These are phyloP conservation scores for Russula vinacea DNA, from an alignment of 768 basidiomycete genomes.

Conservation along the genomic window DNA sequence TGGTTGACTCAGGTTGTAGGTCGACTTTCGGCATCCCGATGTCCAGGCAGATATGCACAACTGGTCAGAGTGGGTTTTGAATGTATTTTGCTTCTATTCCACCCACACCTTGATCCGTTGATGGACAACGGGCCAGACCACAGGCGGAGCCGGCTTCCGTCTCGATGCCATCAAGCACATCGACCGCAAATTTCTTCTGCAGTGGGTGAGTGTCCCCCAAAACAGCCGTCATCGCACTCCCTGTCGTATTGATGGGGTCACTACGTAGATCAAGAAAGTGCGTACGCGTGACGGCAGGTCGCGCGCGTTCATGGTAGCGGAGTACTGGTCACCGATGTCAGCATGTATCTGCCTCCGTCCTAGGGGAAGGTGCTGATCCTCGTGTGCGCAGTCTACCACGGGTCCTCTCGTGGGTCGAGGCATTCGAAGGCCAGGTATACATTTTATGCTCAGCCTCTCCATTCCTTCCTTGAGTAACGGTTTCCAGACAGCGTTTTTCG, in stretches of 20 bases:
- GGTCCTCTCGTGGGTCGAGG: slow-evolving; percentile 56
- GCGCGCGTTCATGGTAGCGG: slow-evolving; percentile 66
- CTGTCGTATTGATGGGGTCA: slow-evolving; percentile 5
- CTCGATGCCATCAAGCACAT: slow-evolving; percentile 93
- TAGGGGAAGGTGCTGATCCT: slow-evolving; percentile 12
- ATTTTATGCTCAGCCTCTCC: background rate
- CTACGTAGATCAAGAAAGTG: slow-evolving; percentile 49
- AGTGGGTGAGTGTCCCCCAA: slow-evolving; percentile 53
- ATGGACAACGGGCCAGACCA: slow-evolving; percentile 46
- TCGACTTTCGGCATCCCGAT: slow-evolving; percentile 79
- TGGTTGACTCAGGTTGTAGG: slow-evolving; percentile 43
- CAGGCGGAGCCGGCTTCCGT: slow-evolving; percentile 70
- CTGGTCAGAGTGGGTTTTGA: slow-evolving; percentile 80
- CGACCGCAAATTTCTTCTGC: slow-evolving; percentile 62
- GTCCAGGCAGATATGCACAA: slow-evolving; percentile 68
- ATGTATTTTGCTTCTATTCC: slow-evolving; percentile 36
- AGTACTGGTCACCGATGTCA: slow-evolving; percentile 79
- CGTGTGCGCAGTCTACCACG: slow-evolving; percentile 42
- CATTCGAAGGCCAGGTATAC: slow-evolving; percentile 62
- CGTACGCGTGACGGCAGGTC: slow-evolving; percentile 46
- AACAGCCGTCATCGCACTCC: background rate
- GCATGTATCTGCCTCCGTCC: slow-evolving; percentile 28
- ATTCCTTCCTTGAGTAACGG: slow-evolving; percentile 1
- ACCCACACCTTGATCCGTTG: background rate
- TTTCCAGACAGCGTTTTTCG: slow-evolving; percentile 79